phyloP scores from a whole-genome alignment of 495 filamentous ascomycete species.

The Lasiosphaeria ovina region DNA sequence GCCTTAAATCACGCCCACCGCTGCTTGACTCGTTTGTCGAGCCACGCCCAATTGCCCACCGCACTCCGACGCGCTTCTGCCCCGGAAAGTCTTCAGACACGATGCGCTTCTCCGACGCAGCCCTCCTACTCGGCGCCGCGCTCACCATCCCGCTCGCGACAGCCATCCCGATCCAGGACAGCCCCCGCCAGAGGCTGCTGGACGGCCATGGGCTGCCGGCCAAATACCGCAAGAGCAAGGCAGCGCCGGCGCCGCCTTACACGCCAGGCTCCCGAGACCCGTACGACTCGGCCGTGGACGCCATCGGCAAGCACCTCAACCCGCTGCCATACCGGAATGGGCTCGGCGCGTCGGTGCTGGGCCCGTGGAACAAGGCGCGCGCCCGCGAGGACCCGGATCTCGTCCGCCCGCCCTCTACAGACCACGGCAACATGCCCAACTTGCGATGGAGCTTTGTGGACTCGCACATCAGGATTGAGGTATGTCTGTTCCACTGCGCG shows the following conservation, averaged over 20 bases:
- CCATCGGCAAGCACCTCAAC: conserved; percentile 54
- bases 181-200: conserved; percentile 49
- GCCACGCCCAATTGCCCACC: no score
- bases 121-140: conserved; percentile 31
- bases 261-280: conserved; percentile 44
- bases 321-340: conserved; percentile 67
- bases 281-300: conserved; percentile 51
- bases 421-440: conserved; percentile 60
- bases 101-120: background rate
- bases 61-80: no score
- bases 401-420: conserved; percentile 62
- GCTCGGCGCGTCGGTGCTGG: conserved; percentile 58
- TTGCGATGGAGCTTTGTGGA: conserved; percentile 69
- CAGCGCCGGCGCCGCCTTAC: conserved; percentile 36
- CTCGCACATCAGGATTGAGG: conserved; percentile 64
- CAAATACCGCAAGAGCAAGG: conserved; percentile 32
- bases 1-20: no score
- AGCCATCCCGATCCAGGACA: conserved; percentile 49
- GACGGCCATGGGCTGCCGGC: conserved; percentile 44
- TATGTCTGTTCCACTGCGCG: conserved; percentile 24
- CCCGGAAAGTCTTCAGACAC: background rate
- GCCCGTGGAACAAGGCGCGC: conserved; percentile 62
- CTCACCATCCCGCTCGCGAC: conserved; percentile 28
- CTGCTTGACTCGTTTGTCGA: no score
- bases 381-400: conserved; percentile 63